These are phyloP conservation scores for Alternaria hordeiaustralica DNA, from an alignment of 2,329 filamentous ascomycete genomes.

Conservation along the genomic window DNA sequence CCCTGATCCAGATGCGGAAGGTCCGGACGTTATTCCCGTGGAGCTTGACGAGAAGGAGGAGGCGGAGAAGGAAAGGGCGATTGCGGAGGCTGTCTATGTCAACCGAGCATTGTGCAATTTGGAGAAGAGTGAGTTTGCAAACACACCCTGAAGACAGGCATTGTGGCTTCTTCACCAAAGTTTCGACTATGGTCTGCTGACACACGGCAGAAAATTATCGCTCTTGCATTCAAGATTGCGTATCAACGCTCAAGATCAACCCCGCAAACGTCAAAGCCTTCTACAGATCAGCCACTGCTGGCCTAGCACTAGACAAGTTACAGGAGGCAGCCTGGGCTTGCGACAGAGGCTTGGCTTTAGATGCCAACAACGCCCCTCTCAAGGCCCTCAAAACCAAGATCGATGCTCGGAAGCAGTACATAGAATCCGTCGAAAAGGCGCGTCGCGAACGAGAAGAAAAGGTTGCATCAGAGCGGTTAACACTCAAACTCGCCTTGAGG, in stretches of 20 bases:
- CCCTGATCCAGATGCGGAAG: slow-evolving; percentile 49
- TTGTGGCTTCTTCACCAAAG: not conserved
- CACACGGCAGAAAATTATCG: slow-evolving; percentile 75
- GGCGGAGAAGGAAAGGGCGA: slow-evolving; percentile 64
- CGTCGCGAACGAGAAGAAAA: slow-evolving; percentile 64
- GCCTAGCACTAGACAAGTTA: slow-evolving; percentile 79
- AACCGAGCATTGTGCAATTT: slow-evolving; percentile 93
- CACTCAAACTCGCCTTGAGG: slow-evolving; percentile 61
- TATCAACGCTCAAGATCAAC: slow-evolving; percentile 78
- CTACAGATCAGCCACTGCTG: slow-evolving; percentile 81
- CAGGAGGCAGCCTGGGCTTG: slow-evolving; percentile 82
- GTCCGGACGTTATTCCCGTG: slow-evolving; percentile 51
- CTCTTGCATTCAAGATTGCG: slow-evolving; percentile 84
- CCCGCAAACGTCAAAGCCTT: slow-evolving; percentile 84
- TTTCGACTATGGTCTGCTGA: not conserved
- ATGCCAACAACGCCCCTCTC: slow-evolving; percentile 72
- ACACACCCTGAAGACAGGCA: not conserved
- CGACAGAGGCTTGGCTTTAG: slow-evolving; percentile 73
- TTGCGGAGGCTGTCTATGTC: slow-evolving; percentile 78
- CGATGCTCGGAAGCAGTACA: slow-evolving; percentile 60
- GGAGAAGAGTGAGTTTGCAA: slow-evolving; percentile 66
- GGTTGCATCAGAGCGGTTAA: slow-evolving; percentile 62
- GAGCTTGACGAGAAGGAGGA: slow-evolving; percentile 66
- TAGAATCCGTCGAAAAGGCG: slow-evolving; percentile 63
- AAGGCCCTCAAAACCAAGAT: slow-evolving; percentile 69